These are phyloP conservation scores for Fusarium sp. DNA, from an alignment of 2,329 filamentous ascomycete genomes.

Conservation along the genomic window DNA sequence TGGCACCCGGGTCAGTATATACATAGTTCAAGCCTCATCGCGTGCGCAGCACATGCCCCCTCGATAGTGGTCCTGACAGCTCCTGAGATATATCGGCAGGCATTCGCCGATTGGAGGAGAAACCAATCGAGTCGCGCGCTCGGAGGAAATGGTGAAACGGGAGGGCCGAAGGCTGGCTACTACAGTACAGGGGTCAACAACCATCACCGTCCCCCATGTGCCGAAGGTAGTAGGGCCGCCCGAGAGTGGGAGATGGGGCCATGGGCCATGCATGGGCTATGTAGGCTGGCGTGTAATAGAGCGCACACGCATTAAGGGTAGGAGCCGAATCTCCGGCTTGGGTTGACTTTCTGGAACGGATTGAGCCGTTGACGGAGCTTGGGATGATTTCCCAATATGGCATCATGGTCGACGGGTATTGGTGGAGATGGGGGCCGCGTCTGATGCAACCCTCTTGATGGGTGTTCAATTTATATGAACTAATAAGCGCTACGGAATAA, in stretches of 20 bases:
- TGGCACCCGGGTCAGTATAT: constrained; percentile 17
- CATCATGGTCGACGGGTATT: constrained; percentile 20
- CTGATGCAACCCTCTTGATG: background rate
- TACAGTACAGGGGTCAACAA: background rate
- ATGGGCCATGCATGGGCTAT: background rate
- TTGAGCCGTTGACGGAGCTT: background rate
- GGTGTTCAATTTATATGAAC: background rate
- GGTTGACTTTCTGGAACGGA: background rate
- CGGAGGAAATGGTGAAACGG: constrained; percentile 38
- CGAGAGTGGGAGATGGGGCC: background rate
- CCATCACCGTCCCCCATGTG: background rate
- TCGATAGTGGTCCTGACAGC: constrained; percentile 15
- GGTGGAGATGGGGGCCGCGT: constrained; percentile 16
- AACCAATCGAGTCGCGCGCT: constrained; percentile 23
- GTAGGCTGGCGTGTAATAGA: background rate
- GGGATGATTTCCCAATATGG: constrained; percentile 24
- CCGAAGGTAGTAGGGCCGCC: background rate
- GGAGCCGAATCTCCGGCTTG: background rate
- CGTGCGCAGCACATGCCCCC: background rate
- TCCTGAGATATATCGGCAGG: constrained; percentile 22
- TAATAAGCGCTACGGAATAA: background rate
- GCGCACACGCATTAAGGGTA: background rate
- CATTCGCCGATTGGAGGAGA: constrained; percentile 43
- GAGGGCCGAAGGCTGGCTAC: background rate
- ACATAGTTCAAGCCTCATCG: constrained; percentile 8